Percentiles rank a stretch among this genome's conserved stretches.
Evolutionary conservation across 495 filamentous ascomycete species (phyloP).

Genomic region (Penicillium odoratum): DNA sequence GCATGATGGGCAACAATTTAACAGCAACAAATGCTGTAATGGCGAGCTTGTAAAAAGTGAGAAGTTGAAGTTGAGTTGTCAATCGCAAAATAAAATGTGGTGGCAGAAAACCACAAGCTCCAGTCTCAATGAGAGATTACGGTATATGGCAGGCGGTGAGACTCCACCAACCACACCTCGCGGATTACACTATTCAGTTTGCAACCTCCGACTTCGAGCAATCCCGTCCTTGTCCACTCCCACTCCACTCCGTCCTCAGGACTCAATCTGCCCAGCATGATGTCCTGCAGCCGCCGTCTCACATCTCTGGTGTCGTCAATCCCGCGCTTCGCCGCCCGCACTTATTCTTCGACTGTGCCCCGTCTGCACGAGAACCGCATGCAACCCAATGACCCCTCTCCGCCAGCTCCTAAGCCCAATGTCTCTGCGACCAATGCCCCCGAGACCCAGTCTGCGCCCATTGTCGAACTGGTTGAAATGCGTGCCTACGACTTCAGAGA

Average conservation of each 20-base stretch:
- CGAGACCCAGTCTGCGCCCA: slow-evolving; percentile 59
- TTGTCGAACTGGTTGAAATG: slow-evolving; percentile 42
- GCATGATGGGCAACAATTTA: slow-evolving; percentile 33
- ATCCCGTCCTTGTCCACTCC: slow-evolving; percentile 13
- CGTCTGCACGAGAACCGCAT: slow-evolving; percentile 51
- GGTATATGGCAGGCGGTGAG: slow-evolving; percentile 16
- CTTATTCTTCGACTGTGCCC: slow-evolving; percentile 50
- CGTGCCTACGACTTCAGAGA: slow-evolving; percentile 54
- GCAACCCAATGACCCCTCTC: slow-evolving; percentile 55
- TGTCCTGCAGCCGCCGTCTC: slow-evolving; percentile 56
- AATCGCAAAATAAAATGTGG: slow-evolving; percentile 13
- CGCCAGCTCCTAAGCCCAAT: slow-evolving; percentile 46
- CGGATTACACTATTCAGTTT: slow-evolving; percentile 32
- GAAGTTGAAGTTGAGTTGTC: slow-evolving; percentile 7
- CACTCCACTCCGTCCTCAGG: slow-evolving; percentile 16
- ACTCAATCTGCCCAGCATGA: slow-evolving; percentile 49
- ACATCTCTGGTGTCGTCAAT: slow-evolving; percentile 39
- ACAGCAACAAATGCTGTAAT: not conserved
- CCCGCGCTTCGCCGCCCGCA: slow-evolving; percentile 39
- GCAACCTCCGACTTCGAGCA: slow-evolving; percentile 25
- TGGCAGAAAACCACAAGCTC: slow-evolving; percentile 24
- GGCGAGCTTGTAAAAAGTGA: not conserved
- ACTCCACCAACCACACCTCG: slow-evolving; percentile 31
- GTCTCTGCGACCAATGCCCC: slow-evolving; percentile 65
- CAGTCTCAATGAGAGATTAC: not conserved